Evolutionary conservation across 2,329 filamentous ascomycete genomes (phyloP), one percentile per base, ranked within the genome.

Genomic region (Nigrospora osmanthi): DNA sequence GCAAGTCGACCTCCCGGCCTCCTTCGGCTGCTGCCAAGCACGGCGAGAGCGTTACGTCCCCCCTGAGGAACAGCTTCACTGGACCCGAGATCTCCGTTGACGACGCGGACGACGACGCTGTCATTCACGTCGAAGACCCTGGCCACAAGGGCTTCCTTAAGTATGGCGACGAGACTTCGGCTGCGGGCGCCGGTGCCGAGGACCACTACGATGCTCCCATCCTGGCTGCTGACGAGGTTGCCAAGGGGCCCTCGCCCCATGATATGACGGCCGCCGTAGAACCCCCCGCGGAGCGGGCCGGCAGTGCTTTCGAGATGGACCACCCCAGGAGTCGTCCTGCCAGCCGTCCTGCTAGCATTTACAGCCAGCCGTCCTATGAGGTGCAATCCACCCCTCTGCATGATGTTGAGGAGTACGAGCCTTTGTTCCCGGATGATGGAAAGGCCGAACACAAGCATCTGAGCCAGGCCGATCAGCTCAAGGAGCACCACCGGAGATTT

Each of bases 371-470:
- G 7, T 70, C 75, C 14, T 67, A 69, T 44, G 71, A 83, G 63
- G 61, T 83, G 63, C 67, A 68, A 58, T 67, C 80, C 37, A 89
- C 85, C 4, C 87, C 87, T 6, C 69, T 95, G 10, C 89, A 94
- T 55, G 85, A 95, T 57, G 87, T 95, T 6, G 85, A 90, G 56
- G 90, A 97, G 62, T 97, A 97, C 58, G 91, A 97, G 62, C 93
- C 93, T 2, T 70, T 98, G 4, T 98, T 98, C 65, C 83, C 87
- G 0, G 89, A 93, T 46, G 86, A 90, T 14, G 75, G 77, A 4
- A 77, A 80, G 45, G 69, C 60, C 16, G 53, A 55, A 15, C 63
- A 68, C 46, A 61, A 68, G 43, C 61, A 67, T 15, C 60, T 62
- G 31, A 56, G 62, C 10, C 57, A 67, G 35, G 60, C 61, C 19